Base-by-base conservation (phyloP, 176 grass and related monocot species). In the Cenchrus purpureus region DNA sequence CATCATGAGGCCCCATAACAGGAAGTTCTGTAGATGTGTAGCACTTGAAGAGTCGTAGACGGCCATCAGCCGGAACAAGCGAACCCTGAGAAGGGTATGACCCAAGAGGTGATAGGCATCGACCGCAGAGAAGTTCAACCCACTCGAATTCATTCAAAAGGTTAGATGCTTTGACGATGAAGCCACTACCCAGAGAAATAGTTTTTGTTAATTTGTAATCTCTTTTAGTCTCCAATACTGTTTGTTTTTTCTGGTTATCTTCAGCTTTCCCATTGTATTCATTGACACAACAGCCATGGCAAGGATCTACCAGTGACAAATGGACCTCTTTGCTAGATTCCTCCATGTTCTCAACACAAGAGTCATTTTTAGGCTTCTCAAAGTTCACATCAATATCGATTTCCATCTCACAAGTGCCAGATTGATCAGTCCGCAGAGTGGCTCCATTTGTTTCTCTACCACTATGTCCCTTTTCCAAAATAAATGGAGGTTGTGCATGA, bases 41-140 rank as follows among this genome's bases (percentile, higher is more conserved):
- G 71, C 86, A 98, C 71, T 98, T 98, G 81, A 98, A 98, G 74
- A 98, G 70, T 71, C 84, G 87, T 62, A 98, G 59, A 8, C 88
- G 93, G 29, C 91, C 91, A 82, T 98, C 97, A 28, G 88, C 69
- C 4, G 74, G 79, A 87, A 76, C 64, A 77, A 71, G 45, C 65
- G 76, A 82, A 65, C 53, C n/a, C 40, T 89, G 84, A 31, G 86
- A 95, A 84, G 97, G 97, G 84, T 88, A 92, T 25, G 93, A 89
- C 1, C 97, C 97, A 89, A 95, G 57, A 78, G 87, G 78, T 31
- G 88, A 92, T 50, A 56, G 95, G 43, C 97, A 96, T 53, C 45
- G 88, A 79, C 76, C 81, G 81, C 97, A 98, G 1, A 84, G 57
- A 90, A 95, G 84, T 83, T 91, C 86, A 76, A 86, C 42, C 91